A percentile compares a stretch with the other conserved stretches of the same genome.
phyloP scores from a whole-genome alignment of 495 filamentous ascomycete species.

The Geoglossum glabrum region DNA sequence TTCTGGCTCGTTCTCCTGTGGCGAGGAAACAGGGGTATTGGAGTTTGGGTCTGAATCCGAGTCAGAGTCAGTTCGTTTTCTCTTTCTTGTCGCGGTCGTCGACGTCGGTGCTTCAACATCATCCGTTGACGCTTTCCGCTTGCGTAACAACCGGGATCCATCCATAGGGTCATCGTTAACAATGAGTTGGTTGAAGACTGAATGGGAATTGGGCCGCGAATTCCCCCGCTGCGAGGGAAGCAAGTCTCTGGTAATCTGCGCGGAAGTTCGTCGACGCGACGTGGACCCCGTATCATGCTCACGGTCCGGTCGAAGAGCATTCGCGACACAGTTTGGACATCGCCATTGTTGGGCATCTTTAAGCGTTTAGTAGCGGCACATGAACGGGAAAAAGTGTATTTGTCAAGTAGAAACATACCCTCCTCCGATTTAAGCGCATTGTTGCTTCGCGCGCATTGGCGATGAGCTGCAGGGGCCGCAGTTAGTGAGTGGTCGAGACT shows the following conservation, averaged over 20 bases:
- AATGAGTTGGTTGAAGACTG: slow-evolving; percentile 63
- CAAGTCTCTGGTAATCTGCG: slow-evolving; percentile 46
- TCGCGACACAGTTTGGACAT: slow-evolving; percentile 54
- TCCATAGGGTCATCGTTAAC: slow-evolving; percentile 67
- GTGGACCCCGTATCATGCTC: not conserved
- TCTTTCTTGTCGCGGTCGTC: slow-evolving; percentile 17
- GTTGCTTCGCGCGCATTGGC: slow-evolving; percentile 74
- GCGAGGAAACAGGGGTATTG: not conserved
- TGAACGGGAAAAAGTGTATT: not conserved
- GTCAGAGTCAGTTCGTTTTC: slow-evolving; percentile 7
- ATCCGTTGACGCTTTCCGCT: slow-evolving; percentile 50
- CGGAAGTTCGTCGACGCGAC: slow-evolving; percentile 21
- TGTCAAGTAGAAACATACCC: slow-evolving; percentile 27
- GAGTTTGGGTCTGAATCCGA: slow-evolving; percentile 2
- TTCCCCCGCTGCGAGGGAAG: slow-evolving; percentile 49
- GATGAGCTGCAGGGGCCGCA: slow-evolving; percentile 44
- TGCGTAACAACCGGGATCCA: slow-evolving; percentile 67
- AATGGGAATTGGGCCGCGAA: slow-evolving; percentile 61
- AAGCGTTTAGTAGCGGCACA: slow-evolving; percentile 11
- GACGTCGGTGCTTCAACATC: slow-evolving; percentile 28
- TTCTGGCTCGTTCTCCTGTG: not conserved
- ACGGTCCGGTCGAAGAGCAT: slow-evolving; percentile 35
- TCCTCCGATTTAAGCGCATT: slow-evolving; percentile 48
- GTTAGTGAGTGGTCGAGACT: not conserved
- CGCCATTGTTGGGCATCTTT: slow-evolving; percentile 50